Base-by-base conservation (phyloP, 768 basidiomycete genomes). In the Naganishia antarctica region DNA sequence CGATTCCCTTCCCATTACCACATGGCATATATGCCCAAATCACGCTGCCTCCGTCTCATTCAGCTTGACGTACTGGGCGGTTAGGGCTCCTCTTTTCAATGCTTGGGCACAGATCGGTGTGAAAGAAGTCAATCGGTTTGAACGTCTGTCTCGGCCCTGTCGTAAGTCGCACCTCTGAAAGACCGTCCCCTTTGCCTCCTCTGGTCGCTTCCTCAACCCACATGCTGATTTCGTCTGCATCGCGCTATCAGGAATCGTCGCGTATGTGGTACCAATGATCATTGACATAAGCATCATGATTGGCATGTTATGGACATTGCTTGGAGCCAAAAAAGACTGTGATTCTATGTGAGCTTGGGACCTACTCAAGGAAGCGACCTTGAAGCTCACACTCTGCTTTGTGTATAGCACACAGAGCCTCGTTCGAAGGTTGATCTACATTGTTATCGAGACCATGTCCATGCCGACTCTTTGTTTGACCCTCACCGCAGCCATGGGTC, bases 391-490 rank as follows among this genome's bases (percentile, higher is more conserved):
- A 4, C 18, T 5, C 13, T 23, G 18, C 11, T 11, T 45, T 13
- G 45, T 25, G 34, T 15, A 23, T 28, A 63, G 61, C n/a, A 63
- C 61, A 26, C 41, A 47, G 25, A 63, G 40, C 28, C 34, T 63
- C 5, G 61, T 63, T 18, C 28, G 49, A 25, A 40, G 61, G 26
- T 31, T 63, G 37, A 50, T 63, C 25, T 25, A 15, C 13, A n/a
- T 63, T 23, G 49, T 63, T 11, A 51, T 63, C 9, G 61, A 63
- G 37, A 63, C 49, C 32, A 63, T 63, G 61, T 16, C 48, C 23
- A 49, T 63, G 26, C 61, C 61, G 11, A 63, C 61, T 13, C 32
- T 51, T 25, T 49, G 48, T 16, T 43, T 63, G 37, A 47, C 49
- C 15, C 2, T 44, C 37, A 50, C 37, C 4, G 40, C 61, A 13